Base-by-base conservation (phyloP, 352 stramenopile genomes). In the Pythium chondricola region DNA sequence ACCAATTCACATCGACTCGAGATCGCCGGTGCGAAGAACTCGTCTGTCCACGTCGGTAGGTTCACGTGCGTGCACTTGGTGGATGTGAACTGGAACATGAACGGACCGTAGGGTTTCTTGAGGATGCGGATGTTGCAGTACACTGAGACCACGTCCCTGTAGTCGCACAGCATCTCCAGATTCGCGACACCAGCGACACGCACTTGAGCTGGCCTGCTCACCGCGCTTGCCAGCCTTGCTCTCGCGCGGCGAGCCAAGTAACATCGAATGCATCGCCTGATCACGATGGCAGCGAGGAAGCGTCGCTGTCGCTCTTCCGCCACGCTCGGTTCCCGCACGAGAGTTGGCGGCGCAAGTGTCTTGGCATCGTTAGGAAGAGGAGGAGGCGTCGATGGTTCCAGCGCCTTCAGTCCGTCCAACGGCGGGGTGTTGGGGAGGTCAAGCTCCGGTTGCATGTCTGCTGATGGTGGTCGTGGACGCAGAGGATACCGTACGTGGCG, bases 11-110 rank as follows among this genome's bases (percentile, higher is more conserved):
- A 92, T 40, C 83, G 83, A 48, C 73, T 87, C 16, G 75, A 88
- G n/a, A 92, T 58, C 67, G 86, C 74, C 2, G 81, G 81, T 33
- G 88, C 75, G 43, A 89, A 88, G 54, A 88, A 88, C 38, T 43
- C 65, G 61, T 88, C 76, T 9, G 59, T 51, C 69, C 77, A 92
- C 11, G 53, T 71, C 4, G 76, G 76, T 11, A 73, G 42, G 31
- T 85, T 68, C 26, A 86, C 62, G 40, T 83, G 80, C 9, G 61
- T 69, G 48, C 71, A 66, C 42, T 74, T 74, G 16, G 44, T 48
- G 2, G 81, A 84, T 31, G 71, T 69, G 61, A 89, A 92, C 61
- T 92, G 72, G 50, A 89, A 92, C 81, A 92, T 92, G 67, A 90
- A 90, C 30, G 81, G 81, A 0, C 81, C 81, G 42, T 89, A 92